Evolutionary conservation across 108 stramenopile genomes (phyloP), one percentile per base, ranked within the genome.

Genomic region (Fragilariopsis cylindrus): DNA sequence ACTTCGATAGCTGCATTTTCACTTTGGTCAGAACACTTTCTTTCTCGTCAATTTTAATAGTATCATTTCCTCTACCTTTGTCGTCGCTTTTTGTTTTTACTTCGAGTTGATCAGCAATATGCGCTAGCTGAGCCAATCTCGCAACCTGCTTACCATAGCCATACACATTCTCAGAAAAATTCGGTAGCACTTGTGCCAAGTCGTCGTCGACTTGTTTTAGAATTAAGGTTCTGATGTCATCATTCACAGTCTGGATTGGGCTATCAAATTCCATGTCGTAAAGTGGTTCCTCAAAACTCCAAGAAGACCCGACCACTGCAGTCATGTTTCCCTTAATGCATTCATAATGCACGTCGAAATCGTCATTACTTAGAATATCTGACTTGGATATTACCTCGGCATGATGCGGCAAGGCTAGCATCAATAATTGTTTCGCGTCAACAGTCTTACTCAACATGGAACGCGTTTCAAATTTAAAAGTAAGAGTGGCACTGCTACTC

Each of bases 401-500:
- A 77, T 95, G 94, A 79, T 95, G 94, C 8, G 94, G 94, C 54
- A 95, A 74, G n/a, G 90, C 85, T 57, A 95, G 57, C 88, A 91
- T 95, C n/a, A 95, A 76, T 55, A 95, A 76, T 15, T 76, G 75
- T 12, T 63, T 47, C 5, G 63, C 55, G 15, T 71, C 64, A 7
- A 76, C 75, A 48, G 82, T 71, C 19, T 71, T 60, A 65, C 57
- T 79, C 78, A 85, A 82, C 69, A 80, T 73, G 4, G 73, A 69
- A 74, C 66, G 56, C 4, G 87, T 88, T 43, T 78, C 78, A 71
- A 82, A 95, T 15, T 76, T 21, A 71, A 95, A 92, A 21, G 74
- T 83, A 18, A 95, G 53, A 11, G 80, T 84, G 44, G 85, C 94
- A 72, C 87, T 71, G 16, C 46, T 65, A 42, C 41, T 73, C n/a